Evolutionary conservation across 768 basidiomycete genomes (phyloP), one percentile per base, ranked within the genome.

Genomic region (Suillus decipiens): DNA sequence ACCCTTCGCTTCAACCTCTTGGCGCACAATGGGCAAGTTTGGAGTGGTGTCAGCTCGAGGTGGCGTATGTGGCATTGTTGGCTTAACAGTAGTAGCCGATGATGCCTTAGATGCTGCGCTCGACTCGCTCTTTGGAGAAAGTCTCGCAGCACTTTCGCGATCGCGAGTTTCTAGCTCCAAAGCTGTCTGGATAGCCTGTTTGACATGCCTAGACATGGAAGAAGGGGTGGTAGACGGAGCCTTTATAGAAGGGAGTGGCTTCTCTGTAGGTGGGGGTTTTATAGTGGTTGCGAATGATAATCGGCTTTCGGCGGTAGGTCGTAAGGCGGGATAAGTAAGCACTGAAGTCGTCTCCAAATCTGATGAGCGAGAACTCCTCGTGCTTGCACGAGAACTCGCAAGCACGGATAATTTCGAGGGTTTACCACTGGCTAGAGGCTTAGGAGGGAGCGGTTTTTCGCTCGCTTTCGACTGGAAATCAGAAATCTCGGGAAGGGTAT

Each of bases 331-430:
- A 70, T 88, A 92, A 1, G 91, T 92, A 68, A 86, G 84, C n/a
- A 89, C 80, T 31, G 89, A 87, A 3, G 84, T 86, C 0, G 84
- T 77, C 39, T 84, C 78, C 48, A 84, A 63, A 63, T 82, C 83
- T 2, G 82, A 84, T 28, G 86, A 84, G 56, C 82, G 77, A 28
- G 88, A 86, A 67, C 83, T 85, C 51, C 79, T 70, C 34, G 80
- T 80, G 61, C 84, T 84, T 2, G 86, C 81, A 62, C 87, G 79
- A 10, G 88, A 89, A 67, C 83, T 88, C 12, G 90, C 89, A 22
- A 92, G 76, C 63, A 81, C 80, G 1, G 89, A 86, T 43, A 93
- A 76, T 68, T 90, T 92, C 9, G 90, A 92, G 64, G 83, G 84
- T 68, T 80, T 84, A 47, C 63, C 62, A 54, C 70, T 37, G 65